Percentiles rank a stretch among this genome's conserved stretches.
These are phyloP conservation scores for Polytrichum formosum DNA, from an alignment of 225 moss, liverwort and hornwort species.

Conservation along the genomic window DNA sequence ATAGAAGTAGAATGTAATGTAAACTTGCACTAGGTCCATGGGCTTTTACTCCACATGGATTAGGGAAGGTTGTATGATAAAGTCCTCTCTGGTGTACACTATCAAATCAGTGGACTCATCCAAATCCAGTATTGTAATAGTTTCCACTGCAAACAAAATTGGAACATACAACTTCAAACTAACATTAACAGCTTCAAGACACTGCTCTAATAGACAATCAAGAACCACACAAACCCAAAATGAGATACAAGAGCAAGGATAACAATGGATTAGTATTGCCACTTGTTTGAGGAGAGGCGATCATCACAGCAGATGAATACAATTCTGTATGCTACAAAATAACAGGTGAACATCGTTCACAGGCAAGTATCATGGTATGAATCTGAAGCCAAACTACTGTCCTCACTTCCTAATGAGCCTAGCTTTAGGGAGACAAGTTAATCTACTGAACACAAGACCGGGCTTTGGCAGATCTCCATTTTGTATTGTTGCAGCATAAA, in stretches of 20 bases:
- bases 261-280: constrained; percentile 11
- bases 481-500: constrained; percentile 68
- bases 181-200: too few species aligned
- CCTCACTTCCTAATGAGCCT: constrained; percentile 37
- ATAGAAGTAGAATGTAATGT: too few species aligned
- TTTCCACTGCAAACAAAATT: too few species aligned
- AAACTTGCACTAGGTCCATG: too few species aligned
- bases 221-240: too few species aligned
- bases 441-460: constrained; percentile 93
- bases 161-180: too few species aligned
- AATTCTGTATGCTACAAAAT: constrained; percentile 5
- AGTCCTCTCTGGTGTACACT: too few species aligned
- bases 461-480: constrained; percentile 88
- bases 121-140: too few species aligned
- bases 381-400: background rate
- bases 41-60: too few species aligned
- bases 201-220: too few species aligned
- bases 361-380: constrained; percentile 13
- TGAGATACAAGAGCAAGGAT: constrained; percentile 6
- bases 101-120: too few species aligned
- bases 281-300: background rate
- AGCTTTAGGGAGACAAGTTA: constrained; percentile 86
- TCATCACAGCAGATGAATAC: constrained; percentile 10
- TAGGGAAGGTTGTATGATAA: too few species aligned
- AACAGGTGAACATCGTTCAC: constrained; percentile 4